Evolutionary conservation across 257 asterid genomes (phyloP), one percentile per base, ranked within the genome.

Genomic region (Cordia subcordata): DNA sequence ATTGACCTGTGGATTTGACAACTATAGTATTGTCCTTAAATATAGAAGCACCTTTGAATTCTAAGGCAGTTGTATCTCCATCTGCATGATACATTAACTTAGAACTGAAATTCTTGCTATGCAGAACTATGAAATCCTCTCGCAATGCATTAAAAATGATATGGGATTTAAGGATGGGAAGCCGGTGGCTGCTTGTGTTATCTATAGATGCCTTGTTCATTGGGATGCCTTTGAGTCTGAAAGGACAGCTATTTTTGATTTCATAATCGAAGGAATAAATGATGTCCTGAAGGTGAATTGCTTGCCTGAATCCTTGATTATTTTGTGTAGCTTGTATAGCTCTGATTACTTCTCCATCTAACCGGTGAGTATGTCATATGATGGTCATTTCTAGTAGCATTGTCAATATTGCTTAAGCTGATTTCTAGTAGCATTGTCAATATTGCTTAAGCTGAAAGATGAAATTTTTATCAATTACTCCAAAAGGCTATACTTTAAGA

Each of bases 221-320:
- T 93, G 99, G 97, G 95, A 79, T 75, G 88, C 94, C 73, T 93
- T 93, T 67, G 97, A 93, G 73, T 85, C 97, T 38, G 99, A 93
- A 63, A 90, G 97, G 76, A 93, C 99, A 57, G 68, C 83, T 68
- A 81, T 87, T 60, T 93, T 93, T 68, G 99, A 93, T 69, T 93
- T 68, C 70, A 77, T 93, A 64, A 77, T 89, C 57, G 97, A 85
- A 75, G 80, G 83, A 77, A 79, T 89, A 75, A 89, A 81, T 71
- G 90, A 79, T n/a, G 92, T 80, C 57, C 55, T 93, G 74, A 86
- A 93, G 99, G 99, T 93, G 60, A 68, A 22, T 58, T 69, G 58
- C 37, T 19, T 53, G 20, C 21, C 66, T 61, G 63, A 16, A 53
- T 54, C 12, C 44, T 13, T 45, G 53, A 35, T 19, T 35, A 58